phyloP scores from a whole-genome alignment of 345 rosid species.

The Hypericum androsaemum region DNA sequence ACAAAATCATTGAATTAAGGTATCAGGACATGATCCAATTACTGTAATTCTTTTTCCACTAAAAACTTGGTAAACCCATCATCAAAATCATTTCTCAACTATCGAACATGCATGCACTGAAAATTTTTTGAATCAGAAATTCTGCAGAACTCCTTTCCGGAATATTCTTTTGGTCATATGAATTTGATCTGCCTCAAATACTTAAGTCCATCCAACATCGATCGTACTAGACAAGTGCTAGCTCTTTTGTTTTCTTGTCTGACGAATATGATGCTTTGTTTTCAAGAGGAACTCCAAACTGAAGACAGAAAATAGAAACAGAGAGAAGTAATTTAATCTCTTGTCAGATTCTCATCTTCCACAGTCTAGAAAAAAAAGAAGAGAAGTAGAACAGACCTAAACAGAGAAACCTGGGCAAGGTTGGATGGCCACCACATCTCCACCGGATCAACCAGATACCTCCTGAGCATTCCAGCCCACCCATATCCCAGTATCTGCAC shows the following conservation, averaged over 20 bases:
- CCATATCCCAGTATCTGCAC: constrained; percentile 86
- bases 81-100: constrained; percentile 4
- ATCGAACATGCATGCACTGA: constrained; percentile 8
- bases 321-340: constrained; percentile 7
- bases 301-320: background rate
- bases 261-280: background rate
- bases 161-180: background rate
- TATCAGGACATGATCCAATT: too few species aligned
- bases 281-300: background rate
- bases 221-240: background rate
- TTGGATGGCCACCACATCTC: constrained; percentile 99
- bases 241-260: background rate
- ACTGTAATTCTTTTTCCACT: too few species aligned
- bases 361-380: background rate
- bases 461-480: constrained; percentile 98
- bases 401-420: constrained; percentile 96
- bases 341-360: constrained; percentile 18
- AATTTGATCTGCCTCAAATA: background rate
- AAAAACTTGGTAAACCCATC: too few species aligned
- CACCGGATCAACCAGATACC: constrained; percentile 88
- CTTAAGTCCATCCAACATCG: too few species aligned
- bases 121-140: background rate
- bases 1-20: too few species aligned
- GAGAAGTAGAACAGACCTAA: constrained; percentile 43
- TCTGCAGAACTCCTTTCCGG: background rate